phyloP scores from a whole-genome alignment of 805 yeast species.

The Wickerhamiella brachini region DNA sequence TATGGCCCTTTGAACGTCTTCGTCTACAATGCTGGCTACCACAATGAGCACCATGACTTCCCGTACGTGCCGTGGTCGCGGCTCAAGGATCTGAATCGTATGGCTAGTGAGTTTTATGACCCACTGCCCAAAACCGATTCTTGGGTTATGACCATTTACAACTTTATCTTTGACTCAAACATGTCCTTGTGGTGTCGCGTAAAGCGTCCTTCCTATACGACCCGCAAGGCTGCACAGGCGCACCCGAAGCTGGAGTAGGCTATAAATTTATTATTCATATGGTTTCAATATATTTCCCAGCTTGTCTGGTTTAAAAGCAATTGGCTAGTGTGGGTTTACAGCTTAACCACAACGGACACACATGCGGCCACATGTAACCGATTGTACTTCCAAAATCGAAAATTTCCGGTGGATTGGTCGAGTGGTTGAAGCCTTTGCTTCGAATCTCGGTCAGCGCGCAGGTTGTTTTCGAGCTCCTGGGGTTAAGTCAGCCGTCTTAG shows the following conservation, averaged over 20 bases:
- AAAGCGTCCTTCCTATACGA: conserved; percentile 32
- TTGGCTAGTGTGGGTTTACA: no score
- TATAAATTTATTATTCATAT: not conserved
- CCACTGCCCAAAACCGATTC: conserved; percentile 64
- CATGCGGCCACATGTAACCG: not conserved
- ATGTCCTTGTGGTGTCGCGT: conserved; percentile 73
- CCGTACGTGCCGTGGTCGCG: conserved; percentile 88
- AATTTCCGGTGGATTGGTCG: not conserved
- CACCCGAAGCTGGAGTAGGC: not conserved
- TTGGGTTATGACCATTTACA: conserved; percentile 65
- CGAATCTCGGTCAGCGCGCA: not conserved
- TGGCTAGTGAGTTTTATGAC: conserved; percentile 71
- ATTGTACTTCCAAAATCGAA: not conserved
- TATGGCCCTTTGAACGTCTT: conserved; percentile 66
- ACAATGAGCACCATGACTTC: conserved; percentile 91
- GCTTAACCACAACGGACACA: no score
- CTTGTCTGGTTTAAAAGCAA: no score
- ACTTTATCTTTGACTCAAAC: conserved; percentile 53
- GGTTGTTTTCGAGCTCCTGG: not conserved
- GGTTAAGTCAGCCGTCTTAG: conserved; percentile 61
- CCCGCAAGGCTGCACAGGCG: conserved; percentile 3
- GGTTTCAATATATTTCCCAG: not conserved
- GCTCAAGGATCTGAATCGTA: conserved; percentile 44
- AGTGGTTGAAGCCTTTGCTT: not conserved
- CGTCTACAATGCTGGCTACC: conserved; percentile 90